Base-by-base conservation (phyloP, 2,329 filamentous ascomycete genomes). In the Fonsecaea nubica region DNA sequence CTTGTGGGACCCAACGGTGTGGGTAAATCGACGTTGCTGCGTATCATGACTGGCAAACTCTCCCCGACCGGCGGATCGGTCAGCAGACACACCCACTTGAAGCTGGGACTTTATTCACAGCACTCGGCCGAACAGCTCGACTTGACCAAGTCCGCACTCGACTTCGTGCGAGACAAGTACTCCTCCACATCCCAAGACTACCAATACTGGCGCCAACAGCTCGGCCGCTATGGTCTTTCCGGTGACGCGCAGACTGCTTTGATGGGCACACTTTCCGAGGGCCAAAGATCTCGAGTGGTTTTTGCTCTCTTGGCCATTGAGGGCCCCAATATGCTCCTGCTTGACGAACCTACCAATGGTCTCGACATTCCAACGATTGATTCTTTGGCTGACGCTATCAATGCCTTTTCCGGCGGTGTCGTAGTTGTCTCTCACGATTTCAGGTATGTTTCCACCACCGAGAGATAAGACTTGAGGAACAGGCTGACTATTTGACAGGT, bases 291-390 rank as follows among this genome's bases (percentile, higher is more conserved):
- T 77, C 91, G 96, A 87, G 97, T 99, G 77, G 95, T 99, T 50
- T 99, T 99, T 78, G 95, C 95, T 48, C 85, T 99, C 74, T 84
- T 99, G 72, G 95, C 95, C 72, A 97, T 99, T 72, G 95, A 99
- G 75, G 84, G 89, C 33, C 95, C 95, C 74, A 99, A 99, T 86
- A 99, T 99, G 95, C 83, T 99, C 74, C 82, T 99, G 74, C 88
- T 99, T 64, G 95, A 99, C 84, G 95, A 99, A 84, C 96, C 95
- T 80, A 99, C 95, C 79, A 99, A 99, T 89, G 95, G 95, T 87
- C 85, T 99, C 70, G 95, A 99, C 86, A 99, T 99, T 72, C 93
- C 95, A 35, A 98, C 95, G 62, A 99, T 99, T 76, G 95, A 99
- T 84, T 93, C 90, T 82, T 82, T 99, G 82, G 96, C 95, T 2